phyloP scores from a whole-genome alignment of 106 monocot species.

The Acanthochlamys bracteata region DNA sequence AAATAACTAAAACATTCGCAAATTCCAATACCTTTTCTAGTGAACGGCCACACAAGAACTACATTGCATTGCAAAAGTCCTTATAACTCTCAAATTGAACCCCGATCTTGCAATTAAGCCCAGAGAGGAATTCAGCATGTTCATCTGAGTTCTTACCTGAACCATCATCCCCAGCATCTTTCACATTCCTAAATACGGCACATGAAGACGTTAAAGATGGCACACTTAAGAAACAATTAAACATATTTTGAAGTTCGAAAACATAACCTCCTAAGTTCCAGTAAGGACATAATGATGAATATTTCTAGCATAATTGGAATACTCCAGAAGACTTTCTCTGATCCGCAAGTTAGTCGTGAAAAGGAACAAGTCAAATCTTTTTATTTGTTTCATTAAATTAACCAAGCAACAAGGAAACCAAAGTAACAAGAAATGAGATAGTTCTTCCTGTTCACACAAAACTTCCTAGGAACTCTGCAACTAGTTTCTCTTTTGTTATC shows the following conservation, averaged over 20 bases:
- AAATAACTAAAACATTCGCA: neutral
- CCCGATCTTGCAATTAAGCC: constrained; percentile 78
- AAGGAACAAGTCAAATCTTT: too few relatives aligned
- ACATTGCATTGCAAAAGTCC: constrained; percentile 66
- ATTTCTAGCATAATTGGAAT: too few relatives aligned
- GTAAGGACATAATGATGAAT: too few relatives aligned
- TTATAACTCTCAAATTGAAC: constrained; percentile 78
- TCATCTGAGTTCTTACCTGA: constrained; percentile 30
- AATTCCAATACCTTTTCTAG: constrained; percentile 57
- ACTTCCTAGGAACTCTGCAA: too few relatives aligned
- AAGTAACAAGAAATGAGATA: too few relatives aligned
- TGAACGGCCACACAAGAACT: constrained; percentile 67
- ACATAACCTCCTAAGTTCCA: too few relatives aligned
- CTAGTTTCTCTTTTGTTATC: too few relatives aligned
- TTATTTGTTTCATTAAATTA: too few relatives aligned
- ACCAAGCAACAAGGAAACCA: too few relatives aligned
- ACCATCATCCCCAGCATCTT: constrained; percentile 64
- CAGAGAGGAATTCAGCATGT: constrained; percentile 51
- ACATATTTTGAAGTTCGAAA: neutral
- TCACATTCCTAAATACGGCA: constrained; percentile 64
- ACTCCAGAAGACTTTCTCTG: too few relatives aligned
- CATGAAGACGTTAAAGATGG: constrained; percentile 3
- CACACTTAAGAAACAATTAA: neutral
- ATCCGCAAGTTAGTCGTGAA: too few relatives aligned
- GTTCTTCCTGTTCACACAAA: too few relatives aligned